Conservation (phyloP, 495 filamentous ascomycete genomes). For the Massariosphaeria phaeospora region DNA sequence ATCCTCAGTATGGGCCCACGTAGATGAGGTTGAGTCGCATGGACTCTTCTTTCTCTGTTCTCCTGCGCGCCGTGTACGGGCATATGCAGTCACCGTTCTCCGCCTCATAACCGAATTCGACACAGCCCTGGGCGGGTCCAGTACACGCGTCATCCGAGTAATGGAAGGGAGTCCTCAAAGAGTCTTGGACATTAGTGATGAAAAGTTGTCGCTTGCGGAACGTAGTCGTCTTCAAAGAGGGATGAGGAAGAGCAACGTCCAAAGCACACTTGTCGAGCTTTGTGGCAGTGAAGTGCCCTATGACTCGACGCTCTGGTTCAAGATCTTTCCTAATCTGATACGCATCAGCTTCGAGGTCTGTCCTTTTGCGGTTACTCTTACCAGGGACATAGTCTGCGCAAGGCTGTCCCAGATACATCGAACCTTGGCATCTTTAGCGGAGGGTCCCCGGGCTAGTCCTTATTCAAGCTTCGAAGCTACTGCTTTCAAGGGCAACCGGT, state of each 20-base stretch:
- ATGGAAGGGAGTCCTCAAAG: constrained; percentile 83
- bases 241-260: constrained; percentile 73
- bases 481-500: constrained; percentile 41
- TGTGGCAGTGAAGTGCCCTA: constrained; percentile 94
- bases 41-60: constrained; percentile 98
- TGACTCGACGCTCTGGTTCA: constrained; percentile 93
- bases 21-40: constrained; percentile 95
- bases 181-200: constrained; percentile 88
- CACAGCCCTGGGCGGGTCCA: constrained; percentile 75
- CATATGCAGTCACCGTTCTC: constrained; percentile 87
- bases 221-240: constrained; percentile 88
- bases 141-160: constrained; percentile 77
- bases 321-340: constrained; percentile 93
- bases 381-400: constrained; percentile 85
- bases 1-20: constrained; percentile 80
- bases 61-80: constrained; percentile 80
- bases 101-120: constrained; percentile 93
- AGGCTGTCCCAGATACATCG: constrained; percentile 89
- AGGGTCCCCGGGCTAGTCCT: constrained; percentile 59
- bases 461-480: constrained; percentile 55
- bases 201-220: constrained; percentile 86
- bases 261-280: constrained; percentile 84
- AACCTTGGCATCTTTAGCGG: constrained; percentile 70
- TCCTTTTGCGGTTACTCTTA: constrained; percentile 81
- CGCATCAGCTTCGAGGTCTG: constrained; percentile 86